Evolutionary conservation across 192 early-diverging fungal species (phyloP).

Genomic region (Coemansia pectinata): DNA sequence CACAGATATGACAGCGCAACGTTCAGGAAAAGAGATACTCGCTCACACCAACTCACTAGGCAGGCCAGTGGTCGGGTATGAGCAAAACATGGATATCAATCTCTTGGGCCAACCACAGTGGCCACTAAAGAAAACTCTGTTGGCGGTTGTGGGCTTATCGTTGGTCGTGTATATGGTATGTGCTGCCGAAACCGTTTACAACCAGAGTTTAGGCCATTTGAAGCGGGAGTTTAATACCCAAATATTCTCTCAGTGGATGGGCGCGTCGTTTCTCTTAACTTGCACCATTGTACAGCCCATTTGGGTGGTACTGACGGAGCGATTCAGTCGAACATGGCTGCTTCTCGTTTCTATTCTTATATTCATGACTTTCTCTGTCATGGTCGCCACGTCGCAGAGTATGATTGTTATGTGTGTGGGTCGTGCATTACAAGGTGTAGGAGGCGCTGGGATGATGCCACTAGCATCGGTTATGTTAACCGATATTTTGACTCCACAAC

Average conservation of each 20-base stretch:
- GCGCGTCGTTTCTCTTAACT: conserved; percentile 68
- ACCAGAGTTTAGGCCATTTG: conserved; percentile 71
- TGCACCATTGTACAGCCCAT: conserved; percentile 70
- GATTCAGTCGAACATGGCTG: conserved; percentile 58
- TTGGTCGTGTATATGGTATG: conserved; percentile 70
- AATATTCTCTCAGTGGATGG: conserved; percentile 79
- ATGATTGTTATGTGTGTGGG: conserved; percentile 63
- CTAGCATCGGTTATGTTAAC: conserved; percentile 71
- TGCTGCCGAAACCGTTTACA: conserved; percentile 80
- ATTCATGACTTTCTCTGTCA: conserved; percentile 53
- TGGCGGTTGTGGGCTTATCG: conserved; percentile 47
- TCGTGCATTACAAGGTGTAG: conserved; percentile 71
- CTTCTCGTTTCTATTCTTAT: conserved; percentile 38
- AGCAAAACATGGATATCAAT: conserved; percentile 22
- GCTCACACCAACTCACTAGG: background rate
- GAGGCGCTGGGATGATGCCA: conserved; percentile 67
- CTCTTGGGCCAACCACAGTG: conserved; percentile 47
- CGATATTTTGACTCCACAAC: conserved; percentile 66
- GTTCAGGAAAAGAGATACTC: background rate
- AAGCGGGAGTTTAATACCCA: conserved; percentile 66
- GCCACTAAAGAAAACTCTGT: conserved; percentile 20
- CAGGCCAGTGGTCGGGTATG: background rate
- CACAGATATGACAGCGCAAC: background rate
- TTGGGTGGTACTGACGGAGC: conserved; percentile 85
- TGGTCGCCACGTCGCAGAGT: conserved; percentile 40